These are phyloP conservation scores for Tricholoma matsutake DNA, from an alignment of 768 basidiomycete genomes.

Conservation along the genomic window DNA sequence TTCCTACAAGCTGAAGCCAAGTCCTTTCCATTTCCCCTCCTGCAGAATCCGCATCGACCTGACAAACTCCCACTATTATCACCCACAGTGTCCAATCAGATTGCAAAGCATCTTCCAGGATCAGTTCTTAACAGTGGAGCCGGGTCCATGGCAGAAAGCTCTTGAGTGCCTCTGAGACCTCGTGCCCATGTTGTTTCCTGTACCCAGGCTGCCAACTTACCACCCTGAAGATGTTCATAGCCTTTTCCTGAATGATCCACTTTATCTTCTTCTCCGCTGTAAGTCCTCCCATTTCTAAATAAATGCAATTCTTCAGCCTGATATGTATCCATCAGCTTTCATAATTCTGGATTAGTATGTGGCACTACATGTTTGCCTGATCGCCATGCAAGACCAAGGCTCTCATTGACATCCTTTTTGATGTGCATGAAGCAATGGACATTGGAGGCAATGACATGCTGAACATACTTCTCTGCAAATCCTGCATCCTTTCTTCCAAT, in stretches of 20 bases:
- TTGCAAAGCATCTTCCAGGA: no score
- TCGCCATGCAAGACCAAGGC: slow-evolving; percentile 17
- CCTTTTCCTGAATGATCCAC: slow-evolving; percentile 15
- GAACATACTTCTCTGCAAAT: slow-evolving; percentile 27
- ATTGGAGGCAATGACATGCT: slow-evolving; percentile 27
- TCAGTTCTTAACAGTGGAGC: no score
- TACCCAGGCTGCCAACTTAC: slow-evolving; percentile 4
- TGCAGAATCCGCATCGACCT: no score
- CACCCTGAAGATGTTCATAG: slow-evolving; percentile 10
- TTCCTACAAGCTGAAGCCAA: no score
- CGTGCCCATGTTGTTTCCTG: background rate
- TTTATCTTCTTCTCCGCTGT: slow-evolving; percentile 7
- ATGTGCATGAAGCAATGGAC: slow-evolving; percentile 27
- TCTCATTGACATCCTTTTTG: slow-evolving; percentile 25
- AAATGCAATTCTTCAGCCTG: slow-evolving; percentile 16
- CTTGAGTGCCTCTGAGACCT: no score
- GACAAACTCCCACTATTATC: no score
- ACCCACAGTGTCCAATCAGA: no score
- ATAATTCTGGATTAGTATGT: slow-evolving; percentile 15
- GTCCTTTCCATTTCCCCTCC: no score
- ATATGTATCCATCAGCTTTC: slow-evolving; percentile 19
- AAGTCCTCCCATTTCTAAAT: slow-evolving; percentile 16
- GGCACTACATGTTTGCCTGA: slow-evolving; percentile 22
- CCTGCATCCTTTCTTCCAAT: slow-evolving; percentile 25
- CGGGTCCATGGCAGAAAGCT: no score